Conservation (phyloP, 345 rosid genomes). For the Aethionema arabicum region DNA sequence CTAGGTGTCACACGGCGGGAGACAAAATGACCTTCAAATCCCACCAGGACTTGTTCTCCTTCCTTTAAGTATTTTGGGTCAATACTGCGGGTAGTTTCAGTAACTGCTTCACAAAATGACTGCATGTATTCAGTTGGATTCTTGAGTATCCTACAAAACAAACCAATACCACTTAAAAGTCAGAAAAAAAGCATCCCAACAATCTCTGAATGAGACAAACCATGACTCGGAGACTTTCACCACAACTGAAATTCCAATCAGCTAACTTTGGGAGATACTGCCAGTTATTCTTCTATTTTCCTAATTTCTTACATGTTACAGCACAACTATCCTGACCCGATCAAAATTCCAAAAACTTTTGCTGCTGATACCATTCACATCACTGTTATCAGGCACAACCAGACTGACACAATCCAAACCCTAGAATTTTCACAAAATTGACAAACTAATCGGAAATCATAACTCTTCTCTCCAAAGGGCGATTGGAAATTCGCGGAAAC, state of each 20-base stretch:
- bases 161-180: background rate
- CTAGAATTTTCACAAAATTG: background rate
- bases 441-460: background rate
- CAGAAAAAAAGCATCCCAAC: background rate
- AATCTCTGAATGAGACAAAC: background rate
- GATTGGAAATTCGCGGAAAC: background rate
- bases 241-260: background rate
- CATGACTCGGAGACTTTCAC: too few species aligned
- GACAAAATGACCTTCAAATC: slow-evolving; percentile 94
- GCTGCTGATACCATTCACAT: background rate
- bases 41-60: slow-evolving; percentile 79
- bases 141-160: slow-evolving; percentile 59
- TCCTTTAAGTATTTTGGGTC: slow-evolving; percentile 79
- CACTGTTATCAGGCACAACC: background rate
- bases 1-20: slow-evolving; percentile 93
- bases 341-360: too few species aligned
- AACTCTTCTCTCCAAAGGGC: background rate
- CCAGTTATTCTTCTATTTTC: too few species aligned
- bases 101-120: slow-evolving; percentile 87
- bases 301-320: too few species aligned
- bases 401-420: background rate
- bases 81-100: slow-evolving; percentile 68
- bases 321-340: too few species aligned
- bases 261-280: background rate
- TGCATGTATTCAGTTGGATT: slow-evolving; percentile 88